Percentiles rank a stretch among this genome's conserved stretches.
phyloP scores from a whole-genome alignment of 228 moss, liverwort and hornwort genomes.

The Sphagnum fallax region DNA sequence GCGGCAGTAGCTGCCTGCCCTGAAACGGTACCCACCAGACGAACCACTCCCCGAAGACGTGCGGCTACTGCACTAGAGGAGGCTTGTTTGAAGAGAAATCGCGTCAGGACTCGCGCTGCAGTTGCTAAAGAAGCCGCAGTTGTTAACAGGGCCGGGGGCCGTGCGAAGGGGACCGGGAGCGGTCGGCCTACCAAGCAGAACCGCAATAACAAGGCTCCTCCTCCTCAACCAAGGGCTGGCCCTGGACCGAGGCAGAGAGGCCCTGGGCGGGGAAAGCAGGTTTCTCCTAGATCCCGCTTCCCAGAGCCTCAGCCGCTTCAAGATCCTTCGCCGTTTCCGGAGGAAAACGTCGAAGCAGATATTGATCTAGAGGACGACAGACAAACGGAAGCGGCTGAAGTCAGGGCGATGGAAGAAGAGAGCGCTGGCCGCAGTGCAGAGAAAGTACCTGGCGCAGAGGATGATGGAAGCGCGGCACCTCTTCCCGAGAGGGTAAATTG shows the following conservation, averaged over 20 bases:
- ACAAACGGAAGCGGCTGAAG: constrained; percentile 43
- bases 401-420: constrained; percentile 95
- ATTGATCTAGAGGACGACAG: constrained; percentile 59
- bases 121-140: constrained; percentile 89
- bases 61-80: constrained; percentile 27
- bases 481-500: constrained; percentile 89
- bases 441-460: constrained; percentile 89
- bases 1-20: constrained; percentile 49
- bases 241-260: constrained; percentile 26
- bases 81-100: constrained; percentile 33
- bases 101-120: constrained; percentile 78
- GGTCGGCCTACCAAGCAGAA: constrained; percentile 42
- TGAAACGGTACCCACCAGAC: constrained; percentile 57
- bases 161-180: constrained; percentile 45
- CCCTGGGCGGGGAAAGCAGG: constrained; percentile 57
- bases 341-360: constrained; percentile 43
- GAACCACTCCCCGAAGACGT: constrained; percentile 39
- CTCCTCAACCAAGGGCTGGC: constrained; percentile 6
- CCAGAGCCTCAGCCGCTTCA: constrained; percentile 46
- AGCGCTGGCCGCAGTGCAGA: constrained; percentile 96
- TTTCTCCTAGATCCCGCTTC: constrained; percentile 50
- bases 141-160: constrained; percentile 58
- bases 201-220: constrained; percentile 30
- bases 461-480: constrained; percentile 87
- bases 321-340: constrained; percentile 57